Evolutionary conservation across 495 filamentous ascomycete genomes (phyloP).

Genomic region (Trichoderma virens): DNA sequence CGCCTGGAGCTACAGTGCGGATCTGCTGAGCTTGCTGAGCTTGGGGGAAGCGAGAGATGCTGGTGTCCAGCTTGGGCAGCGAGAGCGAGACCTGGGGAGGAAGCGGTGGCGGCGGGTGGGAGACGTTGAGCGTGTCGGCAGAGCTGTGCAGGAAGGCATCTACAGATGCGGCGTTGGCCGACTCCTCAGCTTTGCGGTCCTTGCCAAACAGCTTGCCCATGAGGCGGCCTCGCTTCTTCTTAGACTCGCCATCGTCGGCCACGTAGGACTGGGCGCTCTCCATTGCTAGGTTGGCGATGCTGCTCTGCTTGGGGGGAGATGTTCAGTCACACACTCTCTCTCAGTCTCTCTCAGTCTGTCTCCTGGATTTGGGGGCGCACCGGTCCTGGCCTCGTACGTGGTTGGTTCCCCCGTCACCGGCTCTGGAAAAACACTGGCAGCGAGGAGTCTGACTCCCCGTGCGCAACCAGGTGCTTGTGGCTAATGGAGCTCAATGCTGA

Average conservation of each 20-base stretch:
- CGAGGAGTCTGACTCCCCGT: constrained; percentile 2
- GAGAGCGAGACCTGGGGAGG: constrained; percentile 26
- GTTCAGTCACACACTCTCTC: too few relatives aligned
- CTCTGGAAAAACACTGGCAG: constrained; percentile 7
- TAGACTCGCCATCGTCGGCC: constrained; percentile 29
- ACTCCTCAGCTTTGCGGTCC: constrained; percentile 33
- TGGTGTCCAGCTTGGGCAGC: constrained; percentile 39
- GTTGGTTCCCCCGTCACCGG: constrained; percentile 4
- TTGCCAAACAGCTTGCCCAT: constrained; percentile 44
- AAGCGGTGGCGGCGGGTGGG: constrained; percentile 30
- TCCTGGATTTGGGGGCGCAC: background rate
- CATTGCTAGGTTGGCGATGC: constrained; percentile 24
- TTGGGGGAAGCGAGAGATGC: constrained; percentile 37
- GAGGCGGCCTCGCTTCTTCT: constrained; percentile 32
- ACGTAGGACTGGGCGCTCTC: constrained; percentile 33
- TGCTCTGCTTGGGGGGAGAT: background rate
- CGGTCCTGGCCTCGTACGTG: background rate
- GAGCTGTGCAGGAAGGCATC: constrained; percentile 38
- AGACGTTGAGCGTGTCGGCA: constrained; percentile 32
- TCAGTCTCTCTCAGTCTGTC: background rate
- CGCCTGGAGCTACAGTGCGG: constrained; percentile 17
- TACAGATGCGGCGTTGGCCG: constrained; percentile 35
- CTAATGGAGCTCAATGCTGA: background rate
- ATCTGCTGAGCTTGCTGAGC: constrained; percentile 27
- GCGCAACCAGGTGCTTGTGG: background rate